Base-by-base conservation (phyloP, 305 asterid species). In the Nicotiana rustica region DNA sequence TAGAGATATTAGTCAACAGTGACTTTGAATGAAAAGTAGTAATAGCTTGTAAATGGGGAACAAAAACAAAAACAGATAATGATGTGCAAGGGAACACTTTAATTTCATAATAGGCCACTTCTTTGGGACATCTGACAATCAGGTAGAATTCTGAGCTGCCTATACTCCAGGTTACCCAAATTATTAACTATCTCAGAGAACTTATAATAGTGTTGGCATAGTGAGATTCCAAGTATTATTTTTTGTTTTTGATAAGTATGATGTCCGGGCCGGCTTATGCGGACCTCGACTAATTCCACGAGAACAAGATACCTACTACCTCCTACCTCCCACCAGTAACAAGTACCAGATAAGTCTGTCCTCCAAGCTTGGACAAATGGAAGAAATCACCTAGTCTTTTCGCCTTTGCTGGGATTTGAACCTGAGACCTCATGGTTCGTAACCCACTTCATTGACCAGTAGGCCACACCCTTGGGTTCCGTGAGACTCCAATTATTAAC, bases 91-190 rank as follows among this genome's bases (percentile, higher is more conserved):
- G 66, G 47, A 76, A 29, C 49, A 55, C 66, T 55, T 52, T 44
- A 29, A 14, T 55, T 76, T 38, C 29, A 55, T 64, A 76, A 44
- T 29, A 55, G 49, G 57, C 49, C 49, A 55, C 80, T 76, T 52
- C 29, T 76, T 76, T 55, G 80, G 66, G 66, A 76, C 80, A 76
- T 52, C 80, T 76, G 49, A 55, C 66, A 9, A 55, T 52, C 56
- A 76, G 49, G 29, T 76, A 76, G 29, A 49, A 73, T 49, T 73
- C 64, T 49, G 80, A 57, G 31, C 52, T 13, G 49, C n/a, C 4
- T 15, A 31, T 15, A 75, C 31, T 29, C 66, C 1, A 0, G 4
- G 80, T 52, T 55, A 52, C 66, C 65, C 4, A 1, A 1, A 49
- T 75, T 10, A 7, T 71, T 75, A 52, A 76, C 31, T 29, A 29